Conservation (phyloP, 495 filamentous ascomycete species). For the Jackrogersella minutella region DNA sequence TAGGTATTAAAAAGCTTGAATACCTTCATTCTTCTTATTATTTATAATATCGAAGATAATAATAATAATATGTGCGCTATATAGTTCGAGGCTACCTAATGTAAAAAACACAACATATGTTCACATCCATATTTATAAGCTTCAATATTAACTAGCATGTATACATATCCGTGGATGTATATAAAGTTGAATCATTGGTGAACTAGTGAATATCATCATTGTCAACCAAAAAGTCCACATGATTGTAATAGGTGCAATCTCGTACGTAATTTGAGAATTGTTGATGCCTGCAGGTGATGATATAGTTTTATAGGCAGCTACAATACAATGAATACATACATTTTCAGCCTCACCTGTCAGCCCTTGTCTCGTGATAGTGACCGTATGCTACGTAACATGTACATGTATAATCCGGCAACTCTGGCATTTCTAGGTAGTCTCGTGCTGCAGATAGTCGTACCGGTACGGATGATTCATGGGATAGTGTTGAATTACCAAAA, state of each 20-base stretch:
- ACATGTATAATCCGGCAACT: slow-evolving; percentile 12
- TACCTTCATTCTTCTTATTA: not conserved
- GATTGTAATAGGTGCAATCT: not conserved
- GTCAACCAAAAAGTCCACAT: not conserved
- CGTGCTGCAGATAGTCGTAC: slow-evolving; percentile 19
- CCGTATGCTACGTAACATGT: slow-evolving; percentile 15
- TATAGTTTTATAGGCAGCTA: not conserved
- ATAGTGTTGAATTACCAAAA: slow-evolving; percentile 23
- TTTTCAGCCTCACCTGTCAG: slow-evolving; percentile 34
- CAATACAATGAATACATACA: not conserved
- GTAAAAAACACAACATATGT: no score
- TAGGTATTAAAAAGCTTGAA: no score
- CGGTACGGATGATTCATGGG: slow-evolving; percentile 10
- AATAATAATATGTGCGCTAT: not conserved
- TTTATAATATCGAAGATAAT: not conserved
- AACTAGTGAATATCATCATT: not conserved
- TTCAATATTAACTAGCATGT: no score
- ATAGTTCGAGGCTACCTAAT: no score
- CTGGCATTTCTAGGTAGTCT: slow-evolving; percentile 16
- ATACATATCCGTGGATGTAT: no score
- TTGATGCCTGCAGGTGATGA: slow-evolving; percentile 20
- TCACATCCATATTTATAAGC: no score
- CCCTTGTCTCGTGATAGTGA: slow-evolving; percentile 12
- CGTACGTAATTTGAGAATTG: not conserved
- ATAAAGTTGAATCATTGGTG: no score